Conservation (phyloP, 768 basidiomycete genomes). For the Floccularia luteovirens region DNA sequence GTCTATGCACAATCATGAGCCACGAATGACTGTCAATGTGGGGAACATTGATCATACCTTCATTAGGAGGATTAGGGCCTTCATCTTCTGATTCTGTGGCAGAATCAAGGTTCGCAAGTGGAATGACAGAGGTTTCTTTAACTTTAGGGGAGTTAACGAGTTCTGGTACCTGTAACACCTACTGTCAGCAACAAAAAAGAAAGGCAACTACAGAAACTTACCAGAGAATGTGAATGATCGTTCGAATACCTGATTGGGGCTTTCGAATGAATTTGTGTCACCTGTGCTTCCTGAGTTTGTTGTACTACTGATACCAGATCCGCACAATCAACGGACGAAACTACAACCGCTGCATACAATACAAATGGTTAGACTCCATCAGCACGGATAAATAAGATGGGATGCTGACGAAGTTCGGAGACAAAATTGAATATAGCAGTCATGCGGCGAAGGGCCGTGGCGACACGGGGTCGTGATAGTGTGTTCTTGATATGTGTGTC, state of each 20-base stretch:
- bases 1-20: background rate
- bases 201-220: background rate
- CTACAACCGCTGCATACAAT: conserved; percentile 37
- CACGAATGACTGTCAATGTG: background rate
- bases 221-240: background rate
- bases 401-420: conserved; percentile 53
- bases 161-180: background rate
- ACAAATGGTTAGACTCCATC: conserved; percentile 4
- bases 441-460: conserved; percentile 62
- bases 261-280: background rate
- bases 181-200: background rate
- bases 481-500: conserved; percentile 71
- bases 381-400: conserved; percentile 1
- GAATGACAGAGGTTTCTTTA: conserved; percentile 7
- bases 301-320: background rate
- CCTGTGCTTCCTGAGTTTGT: too few relatives aligned
- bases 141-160: conserved; percentile 4
- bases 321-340: background rate
- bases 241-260: background rate
- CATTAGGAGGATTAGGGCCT: conserved; percentile 8
- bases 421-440: conserved; percentile 66
- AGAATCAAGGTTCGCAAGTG: conserved; percentile 26
- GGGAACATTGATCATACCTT: conserved; percentile 9
- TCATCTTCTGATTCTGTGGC: conserved; percentile 39
- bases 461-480: conserved; percentile 58